A percentile compares a stretch with the other conserved stretches of the same genome.
Conservation (phyloP, 805 yeast species). For the Crinitomyces ghanaensis region DNA sequence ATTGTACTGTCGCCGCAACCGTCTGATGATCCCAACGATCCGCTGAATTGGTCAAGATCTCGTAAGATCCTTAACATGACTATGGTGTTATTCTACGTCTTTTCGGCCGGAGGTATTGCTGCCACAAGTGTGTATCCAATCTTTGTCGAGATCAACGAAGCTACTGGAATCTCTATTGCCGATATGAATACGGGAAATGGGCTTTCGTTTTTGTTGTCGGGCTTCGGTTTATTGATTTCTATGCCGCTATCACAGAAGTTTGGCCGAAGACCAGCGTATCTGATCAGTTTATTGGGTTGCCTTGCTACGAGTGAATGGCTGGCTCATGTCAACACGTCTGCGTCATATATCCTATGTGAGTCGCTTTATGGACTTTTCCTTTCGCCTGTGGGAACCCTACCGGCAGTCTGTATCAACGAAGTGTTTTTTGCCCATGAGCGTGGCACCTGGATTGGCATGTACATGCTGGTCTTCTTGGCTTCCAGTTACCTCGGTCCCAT, state of each 20-base stretch:
- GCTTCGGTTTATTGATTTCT: conserved; percentile 38
- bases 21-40: conserved; percentile 57
- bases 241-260: conserved; percentile 41
- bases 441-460: conserved; percentile 59
- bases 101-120: conserved; percentile 40
- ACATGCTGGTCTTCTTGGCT: conserved; percentile 61
- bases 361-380: conserved; percentile 43
- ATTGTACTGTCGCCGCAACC: conserved; percentile 57
- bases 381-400: conserved; percentile 67
- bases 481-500: conserved; percentile 76
- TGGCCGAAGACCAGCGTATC: conserved; percentile 38
- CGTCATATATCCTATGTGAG: conserved; percentile 31
- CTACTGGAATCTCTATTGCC: conserved; percentile 27
- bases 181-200: conserved; percentile 41
- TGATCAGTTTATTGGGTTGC: conserved; percentile 31
- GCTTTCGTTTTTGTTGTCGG: conserved; percentile 39
- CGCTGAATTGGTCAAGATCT: conserved; percentile 46
- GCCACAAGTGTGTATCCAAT: conserved; percentile 39
- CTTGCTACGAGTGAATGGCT: conserved; percentile 32
- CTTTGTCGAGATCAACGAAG: conserved; percentile 28
- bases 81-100: conserved; percentile 27
- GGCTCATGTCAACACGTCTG: conserved; percentile 28
- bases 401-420: conserved; percentile 56
- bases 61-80: conserved; percentile 39
- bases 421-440: conserved; percentile 69